Evolutionary conservation across 2,329 filamentous ascomycete genomes (phyloP).

Genomic region (Tolypocladium inflatum): DNA sequence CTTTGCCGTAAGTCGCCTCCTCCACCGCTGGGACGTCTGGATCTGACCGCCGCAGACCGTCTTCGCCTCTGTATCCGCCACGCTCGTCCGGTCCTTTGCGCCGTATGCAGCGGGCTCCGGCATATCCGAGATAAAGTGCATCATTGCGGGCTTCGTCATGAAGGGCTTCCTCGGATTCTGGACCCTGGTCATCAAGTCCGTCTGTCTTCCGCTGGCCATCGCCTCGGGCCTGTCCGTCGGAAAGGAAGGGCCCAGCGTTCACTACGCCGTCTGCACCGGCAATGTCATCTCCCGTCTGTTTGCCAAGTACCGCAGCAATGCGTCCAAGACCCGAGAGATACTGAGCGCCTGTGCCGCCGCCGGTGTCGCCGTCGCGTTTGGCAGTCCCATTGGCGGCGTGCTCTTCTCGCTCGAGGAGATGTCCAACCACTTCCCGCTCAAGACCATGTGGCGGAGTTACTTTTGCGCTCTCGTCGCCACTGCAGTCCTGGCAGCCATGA

Average conservation of each 20-base stretch:
- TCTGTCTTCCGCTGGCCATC: conserved; percentile 84
- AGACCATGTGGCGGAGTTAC: conserved; percentile 96
- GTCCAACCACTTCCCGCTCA: conserved; percentile 91
- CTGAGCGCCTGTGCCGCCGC: conserved; percentile 90
- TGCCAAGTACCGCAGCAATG: conserved; percentile 82
- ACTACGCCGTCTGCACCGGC: conserved; percentile 95
- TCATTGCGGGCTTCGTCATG: conserved; percentile 98
- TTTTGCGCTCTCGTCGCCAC: conserved; percentile 96
- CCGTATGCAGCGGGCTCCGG: conserved; percentile 94
- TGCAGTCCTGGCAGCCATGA: conserved; percentile 87
- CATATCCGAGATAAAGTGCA: conserved; percentile 98
- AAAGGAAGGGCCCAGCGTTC: conserved; percentile 97
- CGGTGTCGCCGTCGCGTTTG: conserved; percentile 92
- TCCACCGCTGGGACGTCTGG: not conserved
- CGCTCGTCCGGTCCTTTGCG: conserved; percentile 81
- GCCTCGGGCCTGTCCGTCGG: conserved; percentile 89
- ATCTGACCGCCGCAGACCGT: conserved; percentile 39
- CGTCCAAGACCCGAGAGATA: conserved; percentile 90
- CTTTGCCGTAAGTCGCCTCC: conserved; percentile 54
- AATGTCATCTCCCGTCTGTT: conserved; percentile 94
- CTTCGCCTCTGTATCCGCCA: conserved; percentile 75
- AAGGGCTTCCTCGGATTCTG: conserved; percentile 91
- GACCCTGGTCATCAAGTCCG: conserved; percentile 89
- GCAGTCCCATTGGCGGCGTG: conserved; percentile 93
- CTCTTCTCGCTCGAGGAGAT: conserved; percentile 97